Conservation (phyloP, 345 rosid genomes). For the Populus pruinosa region DNA sequence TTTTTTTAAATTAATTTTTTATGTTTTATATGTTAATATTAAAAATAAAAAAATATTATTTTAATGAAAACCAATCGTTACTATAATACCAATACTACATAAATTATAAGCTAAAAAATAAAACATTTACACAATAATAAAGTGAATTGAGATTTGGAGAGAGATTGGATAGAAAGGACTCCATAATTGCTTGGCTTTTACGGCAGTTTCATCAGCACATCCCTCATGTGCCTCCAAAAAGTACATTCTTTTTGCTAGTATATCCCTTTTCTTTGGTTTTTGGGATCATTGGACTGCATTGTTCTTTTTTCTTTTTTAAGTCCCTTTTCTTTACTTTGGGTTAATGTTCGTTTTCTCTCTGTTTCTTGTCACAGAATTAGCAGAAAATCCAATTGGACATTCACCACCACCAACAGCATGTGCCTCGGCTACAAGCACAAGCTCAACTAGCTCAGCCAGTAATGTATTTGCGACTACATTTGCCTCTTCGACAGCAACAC, state of each 20-base stretch:
- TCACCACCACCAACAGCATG: constrained; percentile 31
- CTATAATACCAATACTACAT: no score
- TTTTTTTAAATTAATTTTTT: no score
- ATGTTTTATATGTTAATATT: no score
- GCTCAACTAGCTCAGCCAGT: constrained; percentile 23
- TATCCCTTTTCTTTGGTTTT: background rate
- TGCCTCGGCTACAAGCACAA: constrained; percentile 19
- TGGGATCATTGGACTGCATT: background rate
- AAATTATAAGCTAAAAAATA: constrained; percentile 23
- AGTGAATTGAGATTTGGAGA: constrained; percentile 11
- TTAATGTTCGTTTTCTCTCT: background rate
- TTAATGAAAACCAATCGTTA: no score
- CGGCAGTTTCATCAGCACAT: background rate
- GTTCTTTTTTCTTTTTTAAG: background rate
- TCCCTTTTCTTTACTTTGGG: background rate
- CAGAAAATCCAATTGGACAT: constrained; percentile 43
- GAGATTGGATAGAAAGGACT: constrained; percentile 44
- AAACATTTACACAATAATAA: constrained; percentile 15
- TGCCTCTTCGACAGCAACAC: constrained; percentile 33
- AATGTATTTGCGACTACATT: constrained; percentile 47
- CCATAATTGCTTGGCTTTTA: constrained; percentile 39
- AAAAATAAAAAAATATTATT: no score
- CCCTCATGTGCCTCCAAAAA: constrained; percentile 20
- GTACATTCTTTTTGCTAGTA: background rate
- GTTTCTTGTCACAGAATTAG: constrained; percentile 36